Evolutionary conservation across 345 rosid genomes (phyloP), one percentile per base, ranked within the genome.

Genomic region (Aegle marmelos): DNA sequence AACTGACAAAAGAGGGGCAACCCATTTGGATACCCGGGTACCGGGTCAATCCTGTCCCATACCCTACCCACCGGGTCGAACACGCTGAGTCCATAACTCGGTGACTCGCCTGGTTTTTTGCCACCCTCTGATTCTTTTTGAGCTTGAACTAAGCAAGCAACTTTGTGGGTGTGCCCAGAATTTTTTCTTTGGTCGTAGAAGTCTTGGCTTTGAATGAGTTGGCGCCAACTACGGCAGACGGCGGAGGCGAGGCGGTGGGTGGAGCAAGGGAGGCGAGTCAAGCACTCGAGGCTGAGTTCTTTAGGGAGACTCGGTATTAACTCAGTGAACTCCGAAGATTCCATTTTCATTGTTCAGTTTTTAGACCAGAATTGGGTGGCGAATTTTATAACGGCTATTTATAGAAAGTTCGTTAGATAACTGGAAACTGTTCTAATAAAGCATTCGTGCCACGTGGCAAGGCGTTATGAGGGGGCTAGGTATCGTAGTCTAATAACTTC

Each of bases 1-100:
- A 89, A 36, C 66, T 87, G 90, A 80, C 90, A 89, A 72, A 90
- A 92, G 86, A 90, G 72, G 5, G 92, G 94, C 48, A 92, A 84
- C 54, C 94, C 94, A 68, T 78, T 72, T 8, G 89, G 85, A 87
- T 82, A 86, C 19, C 33, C 60, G 1, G 90, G 90, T 5, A 85
- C 77, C 65, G 85, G 87, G 67, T 68, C 85, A 6, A 90, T 30
- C 67, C 83, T 77, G 21, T 85, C 88, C 91, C 96, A 89, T 1
- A 77, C 39, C 77, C 48, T 69, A 54, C 58, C 74, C 72, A 80
- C 74, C 9, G 89, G 83, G 76, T 91, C 92, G 58, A 86, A 87
- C 33, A 87, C 72, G 11, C 90, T 71, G 14, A 87, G 27, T 14
- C 81, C 86, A 22, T 83, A 91, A 53, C 73, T 63, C 66, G 80